Percentiles rank a stretch among this genome's conserved stretches.
Conservation (phyloP, 2,329 filamentous ascomycete species). For the Endoconidiophora laricicola region DNA sequence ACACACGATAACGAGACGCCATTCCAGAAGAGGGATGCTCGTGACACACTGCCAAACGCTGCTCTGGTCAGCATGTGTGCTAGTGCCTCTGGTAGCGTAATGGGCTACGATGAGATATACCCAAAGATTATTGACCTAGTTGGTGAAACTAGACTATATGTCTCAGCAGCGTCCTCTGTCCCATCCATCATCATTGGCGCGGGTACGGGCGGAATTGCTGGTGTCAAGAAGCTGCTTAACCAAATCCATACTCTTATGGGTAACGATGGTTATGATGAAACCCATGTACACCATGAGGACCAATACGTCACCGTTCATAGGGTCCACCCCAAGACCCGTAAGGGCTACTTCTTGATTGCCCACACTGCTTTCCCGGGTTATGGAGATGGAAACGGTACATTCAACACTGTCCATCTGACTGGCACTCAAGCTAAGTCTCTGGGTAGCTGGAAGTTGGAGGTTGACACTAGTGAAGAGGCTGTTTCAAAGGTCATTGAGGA, state of each 20-base stretch:
- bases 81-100: slow-evolving; percentile 85
- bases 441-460: slow-evolving; percentile 83
- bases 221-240: slow-evolving; percentile 83
- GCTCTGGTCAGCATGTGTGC: slow-evolving; percentile 93
- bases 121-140: slow-evolving; percentile 87
- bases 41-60: slow-evolving; percentile 86
- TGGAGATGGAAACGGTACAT: slow-evolving; percentile 64
- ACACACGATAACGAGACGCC: slow-evolving; percentile 97
- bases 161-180: slow-evolving; percentile 52
- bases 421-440: slow-evolving; percentile 76
- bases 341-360: slow-evolving; percentile 88
- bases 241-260: slow-evolving; percentile 93
- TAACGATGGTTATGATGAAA: slow-evolving; percentile 84
- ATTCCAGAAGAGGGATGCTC: slow-evolving; percentile 83
- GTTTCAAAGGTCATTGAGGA: slow-evolving; percentile 50
- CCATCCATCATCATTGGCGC: slow-evolving; percentile 45
- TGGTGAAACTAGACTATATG: slow-evolving; percentile 70
- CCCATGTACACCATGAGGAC: slow-evolving; percentile 88
- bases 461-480: slow-evolving; percentile 58
- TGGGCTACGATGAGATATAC: slow-evolving; percentile 96
- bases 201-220: slow-evolving; percentile 70
- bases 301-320: slow-evolving; percentile 94
- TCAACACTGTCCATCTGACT: slow-evolving; percentile 62
- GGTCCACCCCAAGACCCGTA: slow-evolving; percentile 79
- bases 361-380: slow-evolving; percentile 92